A percentile compares a stretch with the other conserved stretches of the same genome.
Conservation (phyloP, 2,329 filamentous ascomycete species). For the Leptographium lundbergii region DNA sequence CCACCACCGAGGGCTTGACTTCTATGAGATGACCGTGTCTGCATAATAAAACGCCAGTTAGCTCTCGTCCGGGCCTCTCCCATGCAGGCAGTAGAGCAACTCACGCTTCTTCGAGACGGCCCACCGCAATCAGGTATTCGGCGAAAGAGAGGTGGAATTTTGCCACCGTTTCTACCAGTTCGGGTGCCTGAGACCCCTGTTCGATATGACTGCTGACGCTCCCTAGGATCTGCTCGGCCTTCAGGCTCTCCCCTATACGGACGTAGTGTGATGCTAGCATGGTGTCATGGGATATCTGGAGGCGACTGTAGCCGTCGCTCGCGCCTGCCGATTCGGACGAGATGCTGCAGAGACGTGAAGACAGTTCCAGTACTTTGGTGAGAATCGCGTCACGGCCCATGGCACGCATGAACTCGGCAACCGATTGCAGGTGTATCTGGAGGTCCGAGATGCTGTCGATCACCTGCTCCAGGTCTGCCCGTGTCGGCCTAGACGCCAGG, state of each 20-base stretch:
- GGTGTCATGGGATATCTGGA: constrained; percentile 31
- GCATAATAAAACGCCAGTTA: background rate
- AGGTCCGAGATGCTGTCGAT: constrained; percentile 39
- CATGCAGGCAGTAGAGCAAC: constrained; percentile 9
- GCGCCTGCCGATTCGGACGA: constrained; percentile 20
- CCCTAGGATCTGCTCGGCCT: constrained; percentile 41
- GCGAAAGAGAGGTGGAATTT: constrained; percentile 57
- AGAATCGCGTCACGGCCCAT: constrained; percentile 35
- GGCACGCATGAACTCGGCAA: constrained; percentile 38
- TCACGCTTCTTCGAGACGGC: constrained; percentile 49
- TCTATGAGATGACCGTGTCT: constrained; percentile 8
- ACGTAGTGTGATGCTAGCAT: constrained; percentile 40
- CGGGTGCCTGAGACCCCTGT: constrained; percentile 15
- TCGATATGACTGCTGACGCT: constrained; percentile 39
- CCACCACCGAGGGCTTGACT: constrained; percentile 1
- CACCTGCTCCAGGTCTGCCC: constrained; percentile 26
- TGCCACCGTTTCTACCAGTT: constrained; percentile 27
- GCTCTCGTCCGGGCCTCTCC: background rate
- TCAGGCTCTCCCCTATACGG: constrained; percentile 36
- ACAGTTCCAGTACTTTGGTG: constrained; percentile 33
- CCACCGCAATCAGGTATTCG: constrained; percentile 60
- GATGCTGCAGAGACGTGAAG: constrained; percentile 27
- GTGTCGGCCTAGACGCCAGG: constrained; percentile 24
- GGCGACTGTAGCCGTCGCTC: constrained; percentile 8
- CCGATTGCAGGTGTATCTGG: constrained; percentile 34